phyloP scores from a whole-genome alignment of 176 grass and related monocot genomes.

The Hyparrhenia diplandra region DNA sequence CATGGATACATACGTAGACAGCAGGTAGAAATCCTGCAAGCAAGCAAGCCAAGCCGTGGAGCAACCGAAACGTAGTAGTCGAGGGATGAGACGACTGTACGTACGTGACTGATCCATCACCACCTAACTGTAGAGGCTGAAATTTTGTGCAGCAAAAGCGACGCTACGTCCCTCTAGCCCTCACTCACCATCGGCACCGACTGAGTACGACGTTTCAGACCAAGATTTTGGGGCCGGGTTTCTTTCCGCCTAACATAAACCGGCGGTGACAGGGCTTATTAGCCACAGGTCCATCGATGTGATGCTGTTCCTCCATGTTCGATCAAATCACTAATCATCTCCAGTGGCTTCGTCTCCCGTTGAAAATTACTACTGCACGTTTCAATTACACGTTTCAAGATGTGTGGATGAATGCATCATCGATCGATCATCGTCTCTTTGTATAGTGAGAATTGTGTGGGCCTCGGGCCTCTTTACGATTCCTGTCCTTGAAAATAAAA shows the following conservation, averaged over 20 bases:
- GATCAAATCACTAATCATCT: background rate
- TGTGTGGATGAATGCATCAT: no score
- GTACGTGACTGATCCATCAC: background rate
- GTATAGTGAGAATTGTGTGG: no score
- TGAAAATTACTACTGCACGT: background rate
- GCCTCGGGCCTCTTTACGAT: no score
- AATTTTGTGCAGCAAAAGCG: slow-evolving; percentile 15
- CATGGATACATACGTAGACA: background rate
- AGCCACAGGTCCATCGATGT: background rate
- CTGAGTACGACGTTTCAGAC: slow-evolving; percentile 22
- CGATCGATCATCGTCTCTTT: no score
- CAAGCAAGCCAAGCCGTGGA: background rate
- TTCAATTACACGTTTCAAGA: background rate
- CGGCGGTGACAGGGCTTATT: background rate
- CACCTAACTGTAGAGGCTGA: background rate
- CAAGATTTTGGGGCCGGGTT: background rate
- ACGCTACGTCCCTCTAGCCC: background rate
- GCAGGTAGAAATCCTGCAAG: background rate
- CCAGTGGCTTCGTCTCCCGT: background rate
- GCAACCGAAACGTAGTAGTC: background rate
- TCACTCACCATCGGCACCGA: background rate
- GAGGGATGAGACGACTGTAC: background rate
- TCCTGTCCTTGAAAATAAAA: no score
- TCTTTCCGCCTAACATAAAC: background rate
- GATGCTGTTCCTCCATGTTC: background rate